phyloP scores from a whole-genome alignment of 805 yeast species.

The Priceomyces carsonii region DNA sequence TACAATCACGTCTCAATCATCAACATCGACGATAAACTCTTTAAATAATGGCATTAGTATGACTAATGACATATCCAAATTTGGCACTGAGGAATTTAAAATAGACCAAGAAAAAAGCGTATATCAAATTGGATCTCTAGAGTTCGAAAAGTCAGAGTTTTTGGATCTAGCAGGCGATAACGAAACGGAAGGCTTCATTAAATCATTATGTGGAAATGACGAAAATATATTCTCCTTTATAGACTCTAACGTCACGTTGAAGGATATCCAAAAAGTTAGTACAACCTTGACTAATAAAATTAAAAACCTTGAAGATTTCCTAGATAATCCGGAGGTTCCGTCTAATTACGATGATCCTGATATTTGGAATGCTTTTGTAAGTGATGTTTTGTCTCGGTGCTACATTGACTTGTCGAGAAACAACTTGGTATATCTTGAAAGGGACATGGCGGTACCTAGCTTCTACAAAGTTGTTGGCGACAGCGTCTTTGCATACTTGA shows the following conservation, averaged over 20 bases:
- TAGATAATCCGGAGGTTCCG: constrained; percentile 36
- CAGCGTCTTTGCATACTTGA: constrained; percentile 31
- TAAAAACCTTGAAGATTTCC: constrained; percentile 25
- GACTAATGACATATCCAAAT: constrained; percentile 4
- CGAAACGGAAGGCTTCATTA: constrained; percentile 61
- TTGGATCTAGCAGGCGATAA: constrained; percentile 33
- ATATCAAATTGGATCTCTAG: constrained; percentile 48
- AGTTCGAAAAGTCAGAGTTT: constrained; percentile 54
- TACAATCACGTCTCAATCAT: constrained; percentile 10
- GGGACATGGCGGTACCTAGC: constrained; percentile 18
- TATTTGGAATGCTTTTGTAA: constrained; percentile 38
- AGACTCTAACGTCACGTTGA: constrained; percentile 41
- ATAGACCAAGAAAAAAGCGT: constrained; percentile 29
- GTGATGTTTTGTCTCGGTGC: constrained; percentile 28
- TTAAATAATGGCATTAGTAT: constrained; percentile 5
- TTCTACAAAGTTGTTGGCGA: constrained; percentile 31
- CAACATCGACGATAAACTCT: constrained; percentile 9
- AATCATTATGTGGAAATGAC: constrained; percentile 32
- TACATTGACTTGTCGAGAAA: constrained; percentile 33
- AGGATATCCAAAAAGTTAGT: constrained; percentile 44
- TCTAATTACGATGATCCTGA: constrained; percentile 22
- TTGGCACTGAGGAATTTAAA: constrained; percentile 18
- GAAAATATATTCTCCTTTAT: constrained; percentile 41
- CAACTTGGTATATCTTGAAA: constrained; percentile 31
- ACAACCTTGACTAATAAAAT: constrained; percentile 32